Evolutionary conservation across 805 yeast genomes (phyloP).

Genomic region (Blastobotrys chiropterorum): DNA sequence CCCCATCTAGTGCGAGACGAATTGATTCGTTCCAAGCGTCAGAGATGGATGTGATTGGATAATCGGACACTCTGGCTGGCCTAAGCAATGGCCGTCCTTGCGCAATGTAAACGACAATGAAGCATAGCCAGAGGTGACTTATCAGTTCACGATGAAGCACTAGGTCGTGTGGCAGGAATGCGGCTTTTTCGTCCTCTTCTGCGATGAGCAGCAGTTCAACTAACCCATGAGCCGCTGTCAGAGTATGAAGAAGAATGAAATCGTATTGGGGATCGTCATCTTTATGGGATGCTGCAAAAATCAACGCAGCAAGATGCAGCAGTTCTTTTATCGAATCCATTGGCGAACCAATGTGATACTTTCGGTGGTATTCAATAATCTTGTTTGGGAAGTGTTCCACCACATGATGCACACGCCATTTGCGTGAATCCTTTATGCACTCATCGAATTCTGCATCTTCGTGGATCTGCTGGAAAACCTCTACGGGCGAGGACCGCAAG

Average conservation of each 20-base stretch:
- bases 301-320: conserved; percentile 17
- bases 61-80: neutral
- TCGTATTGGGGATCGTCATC: conserved; percentile 21
- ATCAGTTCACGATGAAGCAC: neutral
- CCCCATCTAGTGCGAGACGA: neutral
- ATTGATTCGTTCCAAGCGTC: conserved; percentile 11
- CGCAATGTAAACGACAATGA: neutral
- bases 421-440: neutral
- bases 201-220: conserved; percentile 17
- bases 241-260: conserved; percentile 26
- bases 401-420: conserved; percentile 5
- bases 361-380: neutral
- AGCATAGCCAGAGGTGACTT: neutral
- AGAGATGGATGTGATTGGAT: neutral
- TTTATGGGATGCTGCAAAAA: conserved; percentile 21
- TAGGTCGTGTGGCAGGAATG: neutral
- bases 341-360: neutral
- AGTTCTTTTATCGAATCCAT: conserved; percentile 3
- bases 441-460: conserved; percentile 18
- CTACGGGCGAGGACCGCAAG: conserved; percentile 15
- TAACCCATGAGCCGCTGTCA: conserved; percentile 26
- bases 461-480: conserved; percentile 17
- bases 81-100: conserved; percentile 11
- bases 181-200: neutral
- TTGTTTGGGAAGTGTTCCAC: conserved; percentile 11